Evolutionary conservation across 1,284 basidiomycete species (phyloP), one percentile per base, ranked within the genome.

Genomic region (Albatrellus sp.): DNA sequence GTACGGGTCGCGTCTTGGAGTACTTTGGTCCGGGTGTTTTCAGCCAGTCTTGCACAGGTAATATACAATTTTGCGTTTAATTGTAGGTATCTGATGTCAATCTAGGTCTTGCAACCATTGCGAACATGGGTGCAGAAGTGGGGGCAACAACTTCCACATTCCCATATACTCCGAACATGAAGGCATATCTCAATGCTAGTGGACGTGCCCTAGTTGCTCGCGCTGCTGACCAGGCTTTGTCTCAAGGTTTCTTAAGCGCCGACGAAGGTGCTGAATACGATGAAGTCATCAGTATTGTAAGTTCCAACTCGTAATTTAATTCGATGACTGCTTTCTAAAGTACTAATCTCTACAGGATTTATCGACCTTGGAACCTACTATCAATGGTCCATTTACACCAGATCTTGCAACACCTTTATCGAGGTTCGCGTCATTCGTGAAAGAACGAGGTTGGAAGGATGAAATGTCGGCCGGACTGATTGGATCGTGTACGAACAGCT

Each of bases 111-210:
- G 92, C 93, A 0, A 98, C 92, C 4, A 87, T 97, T 50, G 85
- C 90, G 46, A 98, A 98, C 66, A 99, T 98, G 96, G 96, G 96
- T 48, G 96, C 96, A 17, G 96, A 99, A 69, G 91, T 98, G 20
- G 96, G 96, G 39, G 96, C 96, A 6, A 99, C 96, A 2, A 98
- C 96, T 0, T 94, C 91, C 1, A 91, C 89, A 2, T 99, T 99
- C 75, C 93, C 93, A 11, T 98, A 97, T 66, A 92, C 90, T 6
- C 64, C 75, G 46, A 77, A 78, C 55, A 98, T 98, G 94, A 75
- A 79, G 33, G 71, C 78, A 24, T 98, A 98, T 65, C 77, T 99
- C 28, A 70, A 77, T 52, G 92, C 92, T 11, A 98, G 96, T 12
- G 84, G 89, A 42, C 80, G 96, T 46, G 80, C 74, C n/a, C 77